Evolutionary conservation across 805 yeast genomes (phyloP), one percentile per base, ranked within the genome.

Genomic region (Ogataea paraovalis): DNA sequence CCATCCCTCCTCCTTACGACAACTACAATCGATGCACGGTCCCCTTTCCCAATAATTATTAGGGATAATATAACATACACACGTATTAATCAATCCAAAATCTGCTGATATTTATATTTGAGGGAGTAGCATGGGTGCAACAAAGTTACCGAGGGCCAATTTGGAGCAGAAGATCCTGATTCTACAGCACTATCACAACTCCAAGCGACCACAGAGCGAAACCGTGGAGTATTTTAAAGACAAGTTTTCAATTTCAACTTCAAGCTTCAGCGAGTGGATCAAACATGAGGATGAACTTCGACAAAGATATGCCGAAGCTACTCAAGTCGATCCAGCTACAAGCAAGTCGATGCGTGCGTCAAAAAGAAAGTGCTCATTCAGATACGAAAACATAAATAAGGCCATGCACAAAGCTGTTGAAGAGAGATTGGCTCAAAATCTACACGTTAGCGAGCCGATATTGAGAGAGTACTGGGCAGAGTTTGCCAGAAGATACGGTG

Each of bases 251-350:
- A 79, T 80, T 12, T 76, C 82, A n/a, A 78, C 84, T 1, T 77
- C 82, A 22, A 73, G 80, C 14, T 74, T 80, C 53, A 73, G 80
- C 55, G 85, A 80, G 56, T 80, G 86, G 86, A 58, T 80, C 37
- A 79, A 78, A 59, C 67, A 72, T 48, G 85, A 80, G 58, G 62
- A 54, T 3, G 78, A 78, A 20, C 61, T 80, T 38, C 58, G 83
- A n/a, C 65, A 64, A 42, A 61, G 82, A 42, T 71, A 70, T 53
- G 64, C 58, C 44, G 72, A 67, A 47, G 55, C 69, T 3, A 62
- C 62, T 41, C 58, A 59, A 44, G 43, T 53, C 12, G 55, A 56
- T 9, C 44, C 45, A 1, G 52, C 56, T 14, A 50, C 57, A 2
- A 62, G 65, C 3, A 51, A 50, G 34, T 48, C 58, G 7, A 19